phyloP scores from a whole-genome alignment of 805 yeast genomes.

The Kodamaea nitidulidarum region DNA sequence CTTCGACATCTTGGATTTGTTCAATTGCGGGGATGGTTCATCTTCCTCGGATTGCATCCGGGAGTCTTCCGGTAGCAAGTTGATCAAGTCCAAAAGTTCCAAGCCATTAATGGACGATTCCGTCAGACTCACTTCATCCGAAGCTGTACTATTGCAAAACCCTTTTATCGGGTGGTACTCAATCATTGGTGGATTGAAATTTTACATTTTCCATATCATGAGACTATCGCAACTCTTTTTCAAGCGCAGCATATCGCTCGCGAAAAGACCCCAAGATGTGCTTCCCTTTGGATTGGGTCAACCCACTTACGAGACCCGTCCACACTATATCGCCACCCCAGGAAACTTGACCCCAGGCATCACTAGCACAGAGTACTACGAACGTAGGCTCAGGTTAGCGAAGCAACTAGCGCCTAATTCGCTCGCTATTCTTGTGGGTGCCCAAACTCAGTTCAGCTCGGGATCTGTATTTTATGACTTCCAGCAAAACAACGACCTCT shows the following conservation, averaged over 20 bases:
- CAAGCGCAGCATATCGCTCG: constrained; percentile 4
- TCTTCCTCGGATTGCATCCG: constrained; percentile 1
- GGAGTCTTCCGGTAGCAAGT: background rate
- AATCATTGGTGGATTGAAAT: constrained; percentile 4
- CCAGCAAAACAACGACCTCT: constrained; percentile 87
- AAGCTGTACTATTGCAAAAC: constrained; percentile 11
- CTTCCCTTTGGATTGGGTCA: constrained; percentile 63
- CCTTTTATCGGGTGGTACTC: constrained; percentile 18
- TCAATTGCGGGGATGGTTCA: background rate
- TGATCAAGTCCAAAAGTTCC: constrained; percentile 12
- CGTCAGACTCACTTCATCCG: background rate
- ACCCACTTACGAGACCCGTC: constrained; percentile 82
- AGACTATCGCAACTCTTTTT: constrained; percentile 1
- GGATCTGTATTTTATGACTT: constrained; percentile 90
- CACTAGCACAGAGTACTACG: constrained; percentile 73
- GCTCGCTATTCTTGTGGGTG: constrained; percentile 72
- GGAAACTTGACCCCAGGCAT: constrained; percentile 91
- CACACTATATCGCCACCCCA: constrained; percentile 58
- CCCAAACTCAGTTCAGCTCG: constrained; percentile 69
- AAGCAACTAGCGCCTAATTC: constrained; percentile 56
- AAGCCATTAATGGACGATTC: constrained; percentile 10
- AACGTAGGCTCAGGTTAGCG: constrained; percentile 62
- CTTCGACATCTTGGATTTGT: constrained; percentile 8
- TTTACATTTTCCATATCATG: background rate
- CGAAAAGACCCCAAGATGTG: constrained; percentile 15